phyloP scores from a whole-genome alignment of 2,329 filamentous ascomycete species.

The Stenocarpella maydis region DNA sequence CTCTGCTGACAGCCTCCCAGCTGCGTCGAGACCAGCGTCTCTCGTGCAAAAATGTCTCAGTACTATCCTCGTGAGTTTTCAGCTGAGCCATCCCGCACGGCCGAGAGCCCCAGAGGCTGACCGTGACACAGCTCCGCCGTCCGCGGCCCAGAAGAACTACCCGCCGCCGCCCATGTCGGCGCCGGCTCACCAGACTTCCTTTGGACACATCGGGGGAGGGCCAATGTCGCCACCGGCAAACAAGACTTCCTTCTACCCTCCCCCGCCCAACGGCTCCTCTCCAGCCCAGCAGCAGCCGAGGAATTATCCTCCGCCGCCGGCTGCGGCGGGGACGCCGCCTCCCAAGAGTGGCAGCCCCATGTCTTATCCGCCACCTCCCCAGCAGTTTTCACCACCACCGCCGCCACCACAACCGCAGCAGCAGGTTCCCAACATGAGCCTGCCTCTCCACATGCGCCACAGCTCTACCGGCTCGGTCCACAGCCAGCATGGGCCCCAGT shows the following conservation, averaged over 20 bases:
- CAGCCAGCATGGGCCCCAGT: conserved; percentile 33
- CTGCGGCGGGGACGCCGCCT: conserved; percentile 43
- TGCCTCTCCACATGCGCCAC: conserved; percentile 49
- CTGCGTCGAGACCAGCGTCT: not conserved
- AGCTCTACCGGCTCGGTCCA: conserved; percentile 40
- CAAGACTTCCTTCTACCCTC: conserved; percentile 47
- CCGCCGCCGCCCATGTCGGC: conserved; percentile 49
- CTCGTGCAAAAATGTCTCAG: conserved; percentile 36
- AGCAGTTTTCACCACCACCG: conserved; percentile 39
- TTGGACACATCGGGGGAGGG: conserved; percentile 37
- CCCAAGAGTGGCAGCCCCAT: conserved; percentile 40
- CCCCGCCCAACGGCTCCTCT: conserved; percentile 40
- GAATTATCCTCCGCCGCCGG: conserved; percentile 48
- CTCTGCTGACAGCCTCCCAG: conserved; percentile 15
- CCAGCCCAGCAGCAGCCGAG: conserved; percentile 44
- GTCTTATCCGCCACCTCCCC: conserved; percentile 45
- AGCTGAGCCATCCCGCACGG: not conserved
- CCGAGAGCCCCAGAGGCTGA: conserved; percentile 21
- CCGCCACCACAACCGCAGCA: conserved; percentile 39
- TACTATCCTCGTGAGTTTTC: conserved; percentile 43
- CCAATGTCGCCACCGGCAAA: conserved; percentile 48
- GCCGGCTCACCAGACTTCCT: conserved; percentile 47
- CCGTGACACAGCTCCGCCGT: conserved; percentile 38
- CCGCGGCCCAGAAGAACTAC: conserved; percentile 42
- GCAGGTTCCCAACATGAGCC: conserved; percentile 42